Conservation (phyloP, 805 yeast species). For the Deakozyma indianensis region DNA sequence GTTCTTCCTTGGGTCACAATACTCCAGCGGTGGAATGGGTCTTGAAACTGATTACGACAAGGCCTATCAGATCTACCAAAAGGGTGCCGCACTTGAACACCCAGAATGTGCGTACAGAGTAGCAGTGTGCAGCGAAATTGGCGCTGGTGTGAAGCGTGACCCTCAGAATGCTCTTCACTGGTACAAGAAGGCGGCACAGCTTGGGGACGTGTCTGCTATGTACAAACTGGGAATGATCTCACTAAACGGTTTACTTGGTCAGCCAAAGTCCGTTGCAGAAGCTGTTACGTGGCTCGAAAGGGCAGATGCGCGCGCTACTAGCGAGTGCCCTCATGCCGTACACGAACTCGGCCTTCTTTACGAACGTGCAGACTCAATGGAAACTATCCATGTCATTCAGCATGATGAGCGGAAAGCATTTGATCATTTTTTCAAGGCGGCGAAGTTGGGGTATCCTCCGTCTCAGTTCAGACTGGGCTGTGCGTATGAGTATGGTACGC, state of each 20-base stretch:
- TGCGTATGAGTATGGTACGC: slow-evolving; percentile 56
- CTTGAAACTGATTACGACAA: slow-evolving; percentile 41
- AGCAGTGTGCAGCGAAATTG: slow-evolving; percentile 59
- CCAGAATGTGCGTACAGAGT: slow-evolving; percentile 51
- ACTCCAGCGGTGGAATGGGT: slow-evolving; percentile 33
- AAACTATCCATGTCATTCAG: slow-evolving; percentile 7
- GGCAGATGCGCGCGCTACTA: slow-evolving; percentile 31
- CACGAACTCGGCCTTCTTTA: slow-evolving; percentile 43
- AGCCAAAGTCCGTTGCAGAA: slow-evolving; percentile 25
- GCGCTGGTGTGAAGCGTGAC: slow-evolving; percentile 37
- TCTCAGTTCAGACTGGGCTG: slow-evolving; percentile 61
- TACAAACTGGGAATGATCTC: slow-evolving; percentile 57
- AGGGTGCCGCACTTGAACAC: slow-evolving; percentile 44
- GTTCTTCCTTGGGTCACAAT: slow-evolving; percentile 47
- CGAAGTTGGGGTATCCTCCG: slow-evolving; percentile 41
- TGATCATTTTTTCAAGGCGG: slow-evolving; percentile 36
- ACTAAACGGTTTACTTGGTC: slow-evolving; percentile 33
- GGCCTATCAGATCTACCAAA: slow-evolving; percentile 46
- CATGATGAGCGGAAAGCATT: slow-evolving; percentile 29
- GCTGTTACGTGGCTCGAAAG: slow-evolving; percentile 38
- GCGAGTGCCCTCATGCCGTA: slow-evolving; percentile 38
- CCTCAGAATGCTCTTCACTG: slow-evolving; percentile 33
- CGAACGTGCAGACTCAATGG: slow-evolving; percentile 27
- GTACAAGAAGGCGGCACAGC: slow-evolving; percentile 46
- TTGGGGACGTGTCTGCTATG: slow-evolving; percentile 53